Base-by-base conservation (phyloP, 306 rosid species). In the Abrus precatorius region DNA sequence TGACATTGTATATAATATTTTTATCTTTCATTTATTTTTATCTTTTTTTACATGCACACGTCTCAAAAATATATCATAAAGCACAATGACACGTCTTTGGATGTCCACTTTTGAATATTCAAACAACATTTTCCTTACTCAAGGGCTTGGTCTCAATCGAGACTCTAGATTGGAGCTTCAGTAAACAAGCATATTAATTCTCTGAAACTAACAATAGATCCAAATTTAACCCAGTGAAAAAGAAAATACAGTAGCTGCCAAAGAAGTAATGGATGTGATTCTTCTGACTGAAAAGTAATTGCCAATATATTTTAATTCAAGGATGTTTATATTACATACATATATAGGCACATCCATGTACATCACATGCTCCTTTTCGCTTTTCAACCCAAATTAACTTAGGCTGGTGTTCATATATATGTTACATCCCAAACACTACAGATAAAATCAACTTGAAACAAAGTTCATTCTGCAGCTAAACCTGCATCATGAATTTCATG, bases 201-300 rank as follows among this genome's bases (percentile, higher is more conserved):
- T 36, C 72, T 70, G 43, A 41, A 52, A 40, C 49, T 9, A n/a
- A 3, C 8, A 11, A 64, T 65, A 64, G 5, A 54, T 81, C 69
- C 74, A 81, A 81, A 81, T 33, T 33, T 44, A 12, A 6, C 34
- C 62, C 69, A 74, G 8, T 28, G 30, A 79, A 69, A 66, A 57
- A n/a, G 5, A 38, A 29, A 65, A 65, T 12, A 36, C 5, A 12
- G 4, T 12, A 33, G 9, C 60, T 30, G 32, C 9, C 56, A 74
- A 75, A 59, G 8, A 74, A 20, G 20, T 20, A 20, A 74, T 43
- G 28, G 69, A 74, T 43, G 32, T 79, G 54, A 1, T 28, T 54
- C 30, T 55, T 41, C 13, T 11, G 3, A 40, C 28, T 3, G 1
- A 45, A 69, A 33, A 20, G 7, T 36, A 64, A 47, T 59, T 69